Evolutionary conservation across 1,139 yeast genomes (phyloP), one percentile per base, ranked within the genome.

Genomic region (Zygosaccharomyces pseudobailii): DNA sequence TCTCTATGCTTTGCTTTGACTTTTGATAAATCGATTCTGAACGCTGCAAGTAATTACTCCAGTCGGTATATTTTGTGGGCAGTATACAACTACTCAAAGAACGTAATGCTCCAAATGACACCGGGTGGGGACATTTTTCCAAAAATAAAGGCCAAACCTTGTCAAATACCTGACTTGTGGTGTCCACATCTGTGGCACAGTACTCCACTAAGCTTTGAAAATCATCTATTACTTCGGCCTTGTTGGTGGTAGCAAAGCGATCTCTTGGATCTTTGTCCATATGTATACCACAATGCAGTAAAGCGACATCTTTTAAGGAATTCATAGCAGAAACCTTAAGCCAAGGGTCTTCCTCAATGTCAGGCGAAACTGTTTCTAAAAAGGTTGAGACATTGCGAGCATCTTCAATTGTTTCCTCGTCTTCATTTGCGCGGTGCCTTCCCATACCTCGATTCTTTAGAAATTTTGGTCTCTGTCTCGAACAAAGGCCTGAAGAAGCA

Each of bases 401-500:
- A 30, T 46, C 43, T n/a, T 46, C 46, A 20, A 42, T 36, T 7
- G 50, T 45, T 9, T 45, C 47, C 3, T 44, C 54, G 19, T 55
- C 61, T n/a, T 46, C 41, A 19, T 50, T 54, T n/a, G n/a, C n/a
- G 34, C 44, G 25, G 20, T 50, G 55, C 50, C 53, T 60, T 53
- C 52, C 47, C 22, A 54, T 61, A 56, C 79, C 80, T 49, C 74
- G 76, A 60, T 78, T 82, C 54, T 80, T 82, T 60, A 79, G 69
- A 89, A 94, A 94, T 22, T 76, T 73, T 0, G 90, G 85, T 51
- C 97, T 70, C 62, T 94, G 98, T 55, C 88, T 81, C 1, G 97
- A 87, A 62, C 97, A 87, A 76, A 94, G 84, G 0, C 99, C 99
- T 44, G 87, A 82, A 1, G 82, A 81, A 0, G 97, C 95, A 33